A percentile compares a stretch with the other conserved stretches of the same genome.
Evolutionary conservation across 768 basidiomycete species (phyloP).

Genomic region (Cystoderma amianthinum): DNA sequence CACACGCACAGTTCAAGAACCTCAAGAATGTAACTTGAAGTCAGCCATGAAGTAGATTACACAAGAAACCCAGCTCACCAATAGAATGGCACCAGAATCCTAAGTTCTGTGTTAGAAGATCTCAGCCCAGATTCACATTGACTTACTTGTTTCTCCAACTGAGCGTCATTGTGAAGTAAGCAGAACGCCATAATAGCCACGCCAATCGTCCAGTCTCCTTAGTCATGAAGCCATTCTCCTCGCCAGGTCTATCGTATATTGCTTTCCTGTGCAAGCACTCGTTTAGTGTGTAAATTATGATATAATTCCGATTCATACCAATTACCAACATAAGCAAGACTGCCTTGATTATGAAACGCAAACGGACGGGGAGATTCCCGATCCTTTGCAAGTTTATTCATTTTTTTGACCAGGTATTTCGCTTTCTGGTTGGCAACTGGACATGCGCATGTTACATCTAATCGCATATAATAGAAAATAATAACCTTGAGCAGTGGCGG

Average conservation of each 20-base stretch:
- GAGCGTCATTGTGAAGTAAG: slow-evolving; percentile 75
- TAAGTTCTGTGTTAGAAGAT: slow-evolving; percentile 17
- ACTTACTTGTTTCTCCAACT: slow-evolving; percentile 66
- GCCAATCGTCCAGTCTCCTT: slow-evolving; percentile 64
- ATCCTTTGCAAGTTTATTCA: slow-evolving; percentile 58
- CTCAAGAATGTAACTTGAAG: no score
- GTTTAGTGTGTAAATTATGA: no score
- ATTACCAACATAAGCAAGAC: slow-evolving; percentile 74
- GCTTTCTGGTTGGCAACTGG: slow-evolving; percentile 76
- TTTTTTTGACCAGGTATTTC: slow-evolving; percentile 54
- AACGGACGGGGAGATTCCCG: slow-evolving; percentile 45
- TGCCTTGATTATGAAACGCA: slow-evolving; percentile 66
- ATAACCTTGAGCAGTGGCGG: slow-evolving; percentile 80
- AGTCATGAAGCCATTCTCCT: slow-evolving; percentile 38
- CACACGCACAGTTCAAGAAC: slow-evolving; percentile 65
- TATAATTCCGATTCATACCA: slow-evolving; percentile 50
- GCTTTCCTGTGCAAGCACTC: slow-evolving; percentile 77
- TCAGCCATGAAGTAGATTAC: no score
- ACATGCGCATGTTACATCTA: neutral
- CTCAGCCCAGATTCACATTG: slow-evolving; percentile 4
- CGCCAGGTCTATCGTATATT: slow-evolving; percentile 60
- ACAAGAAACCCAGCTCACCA: no score
- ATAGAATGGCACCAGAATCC: slow-evolving; percentile 62
- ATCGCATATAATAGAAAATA: neutral
- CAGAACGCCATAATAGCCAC: slow-evolving; percentile 77